A percentile compares a stretch with the other conserved stretches of the same genome.
Conservation (phyloP, 164 flowering plant genomes). For the Cinnamomum micranthum region DNA sequence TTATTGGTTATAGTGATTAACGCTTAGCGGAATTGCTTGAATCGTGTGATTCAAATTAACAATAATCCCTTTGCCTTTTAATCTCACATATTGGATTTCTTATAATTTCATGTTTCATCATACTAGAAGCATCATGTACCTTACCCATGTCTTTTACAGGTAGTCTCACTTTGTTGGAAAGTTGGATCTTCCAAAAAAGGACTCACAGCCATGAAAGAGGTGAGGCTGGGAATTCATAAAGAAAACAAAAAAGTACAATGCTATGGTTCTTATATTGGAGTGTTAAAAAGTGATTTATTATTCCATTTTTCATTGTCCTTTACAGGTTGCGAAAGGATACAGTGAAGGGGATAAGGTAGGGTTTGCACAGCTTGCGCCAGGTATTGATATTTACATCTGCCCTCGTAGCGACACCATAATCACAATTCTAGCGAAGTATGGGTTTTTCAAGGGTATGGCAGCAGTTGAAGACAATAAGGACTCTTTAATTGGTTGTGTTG, state of each 20-base stretch:
- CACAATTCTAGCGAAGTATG: conserved; percentile 56
- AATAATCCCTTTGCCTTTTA: no score
- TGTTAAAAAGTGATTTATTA: background rate
- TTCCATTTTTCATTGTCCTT: conserved; percentile 1
- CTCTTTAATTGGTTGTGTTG: conserved; percentile 54
- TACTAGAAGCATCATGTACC: background rate
- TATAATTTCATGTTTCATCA: no score
- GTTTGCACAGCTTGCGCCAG: conserved; percentile 37
- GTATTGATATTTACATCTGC: conserved; percentile 50
- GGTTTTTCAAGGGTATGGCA: conserved; percentile 58
- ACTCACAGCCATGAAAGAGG: conserved; percentile 54
- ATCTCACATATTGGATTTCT: no score
- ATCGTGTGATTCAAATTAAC: no score
- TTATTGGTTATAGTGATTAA: no score
- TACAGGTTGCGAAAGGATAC: conserved; percentile 45
- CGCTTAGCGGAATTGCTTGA: no score
- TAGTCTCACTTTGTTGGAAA: conserved; percentile 52
- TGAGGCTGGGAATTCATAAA: conserved; percentile 1
- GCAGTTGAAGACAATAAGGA: conserved; percentile 42
- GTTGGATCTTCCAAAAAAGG: conserved; percentile 47
- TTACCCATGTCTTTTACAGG: conserved; percentile 27
- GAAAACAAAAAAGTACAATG: background rate
- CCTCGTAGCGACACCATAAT: conserved; percentile 50
- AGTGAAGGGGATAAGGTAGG: conserved; percentile 44
- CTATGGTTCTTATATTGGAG: background rate